Conservation (phyloP, 148 eudicot genomes). For the Spergularia bocconei region DNA sequence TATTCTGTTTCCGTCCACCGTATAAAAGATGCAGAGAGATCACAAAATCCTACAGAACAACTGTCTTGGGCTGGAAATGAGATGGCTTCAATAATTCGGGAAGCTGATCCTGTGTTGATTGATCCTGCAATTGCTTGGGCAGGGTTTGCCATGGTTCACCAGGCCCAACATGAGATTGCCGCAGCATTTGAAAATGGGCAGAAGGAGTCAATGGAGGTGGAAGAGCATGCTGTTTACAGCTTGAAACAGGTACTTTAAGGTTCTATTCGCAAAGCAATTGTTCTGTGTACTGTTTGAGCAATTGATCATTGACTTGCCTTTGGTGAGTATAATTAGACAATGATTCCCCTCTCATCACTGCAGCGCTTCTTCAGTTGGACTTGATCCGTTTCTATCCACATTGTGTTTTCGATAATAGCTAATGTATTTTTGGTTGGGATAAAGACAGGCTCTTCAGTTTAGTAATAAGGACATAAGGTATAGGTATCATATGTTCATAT, state of each 20-base stretch:
- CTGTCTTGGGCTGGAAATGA: slow-evolving; percentile 96
- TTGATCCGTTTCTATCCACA: too few species aligned
- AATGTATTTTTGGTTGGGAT: too few species aligned
- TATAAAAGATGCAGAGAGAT: slow-evolving; percentile 86
- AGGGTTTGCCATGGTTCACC: slow-evolving; percentile 93
- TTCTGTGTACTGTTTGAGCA: not conserved
- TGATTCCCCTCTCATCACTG: not conserved
- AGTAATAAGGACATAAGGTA: too few species aligned
- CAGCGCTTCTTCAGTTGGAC: too few species aligned
- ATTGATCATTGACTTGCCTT: not conserved
- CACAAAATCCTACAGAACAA: slow-evolving; percentile 82
- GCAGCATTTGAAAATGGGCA: slow-evolving; percentile 78
- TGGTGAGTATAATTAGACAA: not conserved
- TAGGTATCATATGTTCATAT: too few species aligned
- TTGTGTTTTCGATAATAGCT: too few species aligned
- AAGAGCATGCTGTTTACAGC: slow-evolving; percentile 71
- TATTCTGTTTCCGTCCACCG: slow-evolving; percentile 90
- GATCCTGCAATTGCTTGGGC: slow-evolving; percentile 91
- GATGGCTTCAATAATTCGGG: slow-evolving; percentile 89
- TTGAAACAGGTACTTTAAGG: slow-evolving; percentile 66
- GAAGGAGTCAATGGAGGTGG: slow-evolving; percentile 61
- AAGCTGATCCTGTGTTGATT: slow-evolving; percentile 66
- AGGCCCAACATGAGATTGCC: slow-evolving; percentile 90
- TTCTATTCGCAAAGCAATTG: not conserved
- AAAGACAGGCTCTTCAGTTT: too few species aligned